These are phyloP conservation scores for Arabidopsis lyrata DNA, from an alignment of 441 rosid species.

Conservation along the genomic window DNA sequence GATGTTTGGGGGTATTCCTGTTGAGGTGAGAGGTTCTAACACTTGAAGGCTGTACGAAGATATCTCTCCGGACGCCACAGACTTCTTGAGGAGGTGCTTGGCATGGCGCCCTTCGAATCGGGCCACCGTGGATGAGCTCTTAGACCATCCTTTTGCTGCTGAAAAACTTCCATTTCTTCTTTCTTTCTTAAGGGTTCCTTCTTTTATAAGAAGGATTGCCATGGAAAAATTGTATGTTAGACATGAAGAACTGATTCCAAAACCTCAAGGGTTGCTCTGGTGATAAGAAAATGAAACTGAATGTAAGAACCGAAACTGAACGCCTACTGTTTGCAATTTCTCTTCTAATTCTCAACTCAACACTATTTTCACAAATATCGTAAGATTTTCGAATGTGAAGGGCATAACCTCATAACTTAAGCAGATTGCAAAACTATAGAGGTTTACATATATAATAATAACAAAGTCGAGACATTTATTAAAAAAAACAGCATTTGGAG, in stretches of 20 bases:
- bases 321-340: no score
- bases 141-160: not conserved
- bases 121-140: not conserved
- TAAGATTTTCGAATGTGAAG: not conserved
- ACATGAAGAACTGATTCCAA: not conserved
- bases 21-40: not conserved
- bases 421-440: not conserved
- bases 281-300: not conserved
- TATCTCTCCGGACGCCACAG: not conserved
- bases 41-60: not conserved
- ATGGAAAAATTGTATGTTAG: not conserved
- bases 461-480: not conserved
- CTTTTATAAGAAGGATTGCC: not conserved
- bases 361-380: not conserved
- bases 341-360: no score
- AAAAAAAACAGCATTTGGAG: not conserved
- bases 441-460: not conserved
- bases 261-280: not conserved
- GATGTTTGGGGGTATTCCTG: conserved; percentile 6
- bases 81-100: not conserved
- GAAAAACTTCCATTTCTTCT: not conserved
- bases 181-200: conserved; percentile 2
- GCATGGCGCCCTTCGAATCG: not conserved
- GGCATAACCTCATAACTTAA: not conserved
- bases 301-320: no score